Evolutionary conservation across 306 rosid species (phyloP), one percentile per base, ranked within the genome.

Genomic region (Vigna hirtella): DNA sequence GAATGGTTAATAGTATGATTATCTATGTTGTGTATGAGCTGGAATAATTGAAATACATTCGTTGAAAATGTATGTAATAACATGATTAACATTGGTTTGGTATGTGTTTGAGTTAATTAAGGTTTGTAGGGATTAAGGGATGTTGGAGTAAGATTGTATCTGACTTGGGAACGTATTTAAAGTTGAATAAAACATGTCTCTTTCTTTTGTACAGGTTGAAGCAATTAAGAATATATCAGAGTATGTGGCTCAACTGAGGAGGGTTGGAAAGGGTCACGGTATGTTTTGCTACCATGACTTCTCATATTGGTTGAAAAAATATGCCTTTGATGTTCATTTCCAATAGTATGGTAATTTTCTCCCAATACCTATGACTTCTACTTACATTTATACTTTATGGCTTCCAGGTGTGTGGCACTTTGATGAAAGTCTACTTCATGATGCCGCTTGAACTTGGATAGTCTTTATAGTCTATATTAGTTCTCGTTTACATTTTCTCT

Each of bases 341-440:
- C 40, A 70, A 66, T 22, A 34, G 15, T 30, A 18, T 45, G 48
- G 16, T 36, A 51, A 9, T 58, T 22, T 71, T 70, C 51, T 61
- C 14, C 42, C 26, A 26, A 42, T 50, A 5, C 59, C 24, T 1
- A 51, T 63, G 5, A 45, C 59, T 62, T 81, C 65, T 64, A 9
- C 74, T 48, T 14, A 64, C 57, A 71, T 74, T 73, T 12, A 61
- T 79, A 15, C 57, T 45, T 52, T 58, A 40, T 85, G 80, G 32
- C 59, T 74, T 74, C 77, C 69, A 88, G 91, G 91, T 78, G 87
- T 85, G 42, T 88, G 91, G 89, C 91, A 88, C 79, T 85, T 88
- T 43, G 91, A 88, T 78, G 88, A 83, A 57, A 81, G 57, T 20
- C 91, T 88, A 49, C 87, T 83, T 53, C 83, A 88, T 15, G 61